A percentile compares a stretch with the other conserved stretches of the same genome.
Evolutionary conservation across 2,329 filamentous ascomycete genomes (phyloP).

Genomic region (Madurella mycetomatis): DNA sequence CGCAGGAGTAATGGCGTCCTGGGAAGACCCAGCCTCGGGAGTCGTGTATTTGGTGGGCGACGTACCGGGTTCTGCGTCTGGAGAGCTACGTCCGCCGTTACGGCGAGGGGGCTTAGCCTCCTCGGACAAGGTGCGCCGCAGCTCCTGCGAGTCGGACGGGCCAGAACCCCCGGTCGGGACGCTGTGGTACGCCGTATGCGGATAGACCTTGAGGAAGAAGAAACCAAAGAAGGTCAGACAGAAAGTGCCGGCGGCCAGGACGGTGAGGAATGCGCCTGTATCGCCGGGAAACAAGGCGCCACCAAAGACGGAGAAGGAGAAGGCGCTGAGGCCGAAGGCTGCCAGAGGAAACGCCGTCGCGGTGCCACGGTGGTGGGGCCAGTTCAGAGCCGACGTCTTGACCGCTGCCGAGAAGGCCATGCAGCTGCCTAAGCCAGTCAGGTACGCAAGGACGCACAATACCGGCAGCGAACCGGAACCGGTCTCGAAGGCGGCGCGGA

Average conservation of each 20-base stretch:
- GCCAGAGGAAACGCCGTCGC: conserved; percentile 91
- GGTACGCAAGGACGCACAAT: conserved; percentile 77
- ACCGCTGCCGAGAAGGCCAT: conserved; percentile 85
- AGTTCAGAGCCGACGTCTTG: conserved; percentile 84
- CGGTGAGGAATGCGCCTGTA: conserved; percentile 72
- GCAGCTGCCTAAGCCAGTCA: conserved; percentile 85
- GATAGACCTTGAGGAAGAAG: conserved; percentile 77
- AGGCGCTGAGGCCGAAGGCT: conserved; percentile 89
- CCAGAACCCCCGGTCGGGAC: conserved; percentile 39
- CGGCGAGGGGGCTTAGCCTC: conserved; percentile 35
- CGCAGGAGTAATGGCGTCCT: conserved; percentile 10
- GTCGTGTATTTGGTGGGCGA: conserved; percentile 41
- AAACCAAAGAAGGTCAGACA: conserved; percentile 70
- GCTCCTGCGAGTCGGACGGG: conserved; percentile 35
- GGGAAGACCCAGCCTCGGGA: conserved; percentile 21
- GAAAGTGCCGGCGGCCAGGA: conserved; percentile 77
- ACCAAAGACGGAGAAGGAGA: conserved; percentile 86
- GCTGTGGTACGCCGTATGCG: conserved; percentile 55
- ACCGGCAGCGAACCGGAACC: conserved; percentile 55
- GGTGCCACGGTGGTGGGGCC: conserved; percentile 84
- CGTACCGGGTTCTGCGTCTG: conserved; percentile 62
- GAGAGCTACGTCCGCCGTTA: conserved; percentile 33
- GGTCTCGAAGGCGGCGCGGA: conserved; percentile 71
- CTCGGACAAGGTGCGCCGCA: conserved; percentile 40
- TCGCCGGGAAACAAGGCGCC: conserved; percentile 76